Evolutionary conservation across 345 rosid genomes (phyloP), one percentile per base, ranked within the genome.

Genomic region (Turnera subulata): DNA sequence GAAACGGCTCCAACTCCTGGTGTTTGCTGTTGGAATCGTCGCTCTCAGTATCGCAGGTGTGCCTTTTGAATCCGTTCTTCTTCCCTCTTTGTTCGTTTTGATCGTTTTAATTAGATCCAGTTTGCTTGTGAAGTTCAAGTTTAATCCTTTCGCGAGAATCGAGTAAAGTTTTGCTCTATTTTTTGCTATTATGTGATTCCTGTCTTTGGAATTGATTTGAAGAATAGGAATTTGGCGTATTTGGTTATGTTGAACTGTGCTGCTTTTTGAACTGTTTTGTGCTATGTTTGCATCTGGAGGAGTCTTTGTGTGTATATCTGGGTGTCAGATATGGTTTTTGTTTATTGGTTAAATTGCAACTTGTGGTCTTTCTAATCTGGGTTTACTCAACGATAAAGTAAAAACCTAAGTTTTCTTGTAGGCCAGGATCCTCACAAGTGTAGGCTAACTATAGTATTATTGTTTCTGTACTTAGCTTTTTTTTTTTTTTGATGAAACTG

Each of bases 11-110:
- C 86, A 59, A 51, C 42, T 89, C 63, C 64, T 84, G 6, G 50
- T 80, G 72, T 32, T 73, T 63, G 61, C 79, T 39, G 71, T 58
- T 48, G 96, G 89, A 50, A 47, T 86, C 70, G 35, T 83, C 58
- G 66, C 63, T 56, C 96, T 91, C 50, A 83, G 98, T 55, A 65
- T 86, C 66, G 69, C 87, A 46, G 95, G 98, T 88, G 74, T 21
- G 45, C 33, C 10, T 46, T 14, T 43, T 8, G 35, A n/a, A n/a
- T n/a, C n/a, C n/a, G n/a, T n/a, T n/a, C n/a, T n/a, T n/a, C n/a
- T n/a, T n/a, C n/a, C n/a, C n/a, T n/a, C n/a, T n/a, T n/a, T n/a
- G n/a, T n/a, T n/a, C n/a, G n/a, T n/a, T n/a, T n/a, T n/a, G n/a
- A n/a, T n/a, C n/a, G n/a, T n/a, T n/a, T n/a, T n/a, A n/a, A 29